Evolutionary conservation across 352 stramenopile genomes (phyloP), one percentile per base, ranked within the genome.

Genomic region (Pythium sukuiense): DNA sequence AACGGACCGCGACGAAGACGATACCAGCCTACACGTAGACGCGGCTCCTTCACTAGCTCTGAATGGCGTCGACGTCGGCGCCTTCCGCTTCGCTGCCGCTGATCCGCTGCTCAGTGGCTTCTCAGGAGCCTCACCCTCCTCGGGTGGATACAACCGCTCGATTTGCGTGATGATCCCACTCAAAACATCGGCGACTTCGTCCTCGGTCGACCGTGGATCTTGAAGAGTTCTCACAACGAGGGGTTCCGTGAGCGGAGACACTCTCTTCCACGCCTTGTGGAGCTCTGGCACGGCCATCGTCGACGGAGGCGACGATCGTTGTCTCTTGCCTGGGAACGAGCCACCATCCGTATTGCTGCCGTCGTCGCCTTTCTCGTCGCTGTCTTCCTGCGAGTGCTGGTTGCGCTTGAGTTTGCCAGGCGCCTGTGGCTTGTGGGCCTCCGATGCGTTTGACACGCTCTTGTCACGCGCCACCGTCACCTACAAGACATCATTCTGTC

Each of bases 381-480:
- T 77, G 3, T 74, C 74, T 20, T 86, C 76, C 50, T 75, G 55
- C 6, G 76, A 73, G 24, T 87, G 84, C 67, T 92, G 81, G 45
- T 81, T 74, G 3, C 84, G 79, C 70, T 92, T 92, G 46, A 89
- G 70, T 70, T 90, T 90, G 9, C 80, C 83, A 3, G 73, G 76
- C 29, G 71, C 67, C 7, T 55, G 57, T 8, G 24, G 49, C 49
- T 66, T 59, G 14, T 35, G 53, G 30, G 7, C 46, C 30, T 39
- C 14, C 12, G 26, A 2, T 45, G 46, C 3, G 2, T 46, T n/a
- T 8, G 61, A 53, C 3, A 56, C 67, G 27, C 78, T 78, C 62
- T 90, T 93, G 18, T 87, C 84, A n/a, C 68, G 64, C 13, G 75
- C 75, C 3, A 90, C 72, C 3, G 82, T 91, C 27, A 93, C 83